Evolutionary conservation across 2,329 filamentous ascomycete species (phyloP).

Genomic region (Botrytis elliptica): DNA sequence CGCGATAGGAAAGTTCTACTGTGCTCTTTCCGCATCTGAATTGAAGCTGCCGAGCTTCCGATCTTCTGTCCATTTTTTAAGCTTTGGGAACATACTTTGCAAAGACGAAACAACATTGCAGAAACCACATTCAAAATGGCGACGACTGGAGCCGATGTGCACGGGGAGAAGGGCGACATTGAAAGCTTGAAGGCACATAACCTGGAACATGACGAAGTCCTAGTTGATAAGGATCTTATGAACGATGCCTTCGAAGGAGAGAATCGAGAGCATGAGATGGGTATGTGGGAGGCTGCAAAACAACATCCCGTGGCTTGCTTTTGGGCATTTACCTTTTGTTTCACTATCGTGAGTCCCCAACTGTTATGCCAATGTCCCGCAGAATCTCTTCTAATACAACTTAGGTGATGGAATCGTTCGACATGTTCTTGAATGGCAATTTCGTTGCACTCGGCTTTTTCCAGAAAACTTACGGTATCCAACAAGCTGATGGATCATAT

Average conservation of each 20-base stretch:
- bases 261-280: slow-evolving; percentile 52
- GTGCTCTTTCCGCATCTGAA: neutral
- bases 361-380: slow-evolving; percentile 15
- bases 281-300: slow-evolving; percentile 49
- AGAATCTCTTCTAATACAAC: slow-evolving; percentile 20
- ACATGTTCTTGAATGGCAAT: slow-evolving; percentile 59
- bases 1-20: neutral
- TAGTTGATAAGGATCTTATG: neutral
- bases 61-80: neutral
- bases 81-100: neutral
- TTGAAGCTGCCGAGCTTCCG: neutral
- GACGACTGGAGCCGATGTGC: neutral
- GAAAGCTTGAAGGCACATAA: neutral
- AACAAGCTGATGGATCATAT: slow-evolving; percentile 17
- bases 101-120: neutral
- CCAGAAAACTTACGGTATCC: slow-evolving; percentile 25
- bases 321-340: slow-evolving; percentile 57
- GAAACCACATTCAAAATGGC: neutral
- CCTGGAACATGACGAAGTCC: neutral
- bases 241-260: slow-evolving; percentile 48
- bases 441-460: slow-evolving; percentile 55
- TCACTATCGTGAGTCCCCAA: slow-evolving; percentile 48
- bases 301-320: slow-evolving; percentile 52
- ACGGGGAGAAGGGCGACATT: neutral
- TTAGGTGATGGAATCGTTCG: slow-evolving; percentile 64